phyloP scores from a whole-genome alignment of 1,284 basidiomycete genomes.

The Apiotrichum domesticum region DNA sequence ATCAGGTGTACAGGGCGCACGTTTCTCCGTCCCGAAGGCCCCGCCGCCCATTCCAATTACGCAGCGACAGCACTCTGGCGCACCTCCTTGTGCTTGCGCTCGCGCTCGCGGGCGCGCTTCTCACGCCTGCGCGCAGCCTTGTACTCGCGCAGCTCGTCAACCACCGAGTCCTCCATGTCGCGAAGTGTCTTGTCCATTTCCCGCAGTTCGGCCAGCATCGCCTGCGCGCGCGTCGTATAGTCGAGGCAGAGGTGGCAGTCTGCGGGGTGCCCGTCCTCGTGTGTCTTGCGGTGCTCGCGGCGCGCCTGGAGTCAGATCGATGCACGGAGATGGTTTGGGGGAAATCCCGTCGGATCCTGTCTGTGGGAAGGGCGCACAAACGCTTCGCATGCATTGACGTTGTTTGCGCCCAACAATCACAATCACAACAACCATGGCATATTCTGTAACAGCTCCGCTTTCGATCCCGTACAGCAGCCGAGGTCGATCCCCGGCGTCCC shows the following conservation, averaged over 20 bases:
- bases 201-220: neutral
- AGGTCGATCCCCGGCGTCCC: no score
- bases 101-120: neutral
- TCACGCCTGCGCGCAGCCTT: slow-evolving; percentile 1
- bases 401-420: no score
- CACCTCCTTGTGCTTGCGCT: neutral
- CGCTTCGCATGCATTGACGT: no score
- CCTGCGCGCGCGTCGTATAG: neutral
- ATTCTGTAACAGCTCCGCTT: no score
- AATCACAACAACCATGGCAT: no score
- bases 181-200: slow-evolving; percentile 1
- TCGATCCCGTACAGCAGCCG: no score
- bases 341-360: no score
- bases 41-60: neutral
- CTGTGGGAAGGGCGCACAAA: no score
- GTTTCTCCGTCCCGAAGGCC: no score
- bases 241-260: neutral
- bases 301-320: neutral
- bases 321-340: neutral
- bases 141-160: neutral
- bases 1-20: no score
- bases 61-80: neutral
- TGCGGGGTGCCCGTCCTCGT: neutral
- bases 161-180: slow-evolving; percentile 1
- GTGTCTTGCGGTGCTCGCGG: slow-evolving; percentile 1